Evolutionary conservation across 2,329 filamentous ascomycete species (phyloP).

Genomic region (Ophiostoma himal-ulmi): DNA sequence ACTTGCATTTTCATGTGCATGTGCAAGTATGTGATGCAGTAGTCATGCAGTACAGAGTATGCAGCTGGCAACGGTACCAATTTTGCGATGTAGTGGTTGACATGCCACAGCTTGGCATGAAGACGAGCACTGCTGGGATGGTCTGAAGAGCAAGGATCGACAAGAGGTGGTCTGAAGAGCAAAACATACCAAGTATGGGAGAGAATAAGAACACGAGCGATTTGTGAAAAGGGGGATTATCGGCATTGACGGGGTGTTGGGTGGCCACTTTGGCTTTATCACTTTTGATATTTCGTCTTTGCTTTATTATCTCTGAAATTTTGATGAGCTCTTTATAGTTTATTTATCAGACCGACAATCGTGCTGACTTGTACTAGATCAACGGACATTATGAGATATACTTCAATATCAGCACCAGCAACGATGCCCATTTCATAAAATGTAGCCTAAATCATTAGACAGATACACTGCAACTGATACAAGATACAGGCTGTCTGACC

Average conservation of each 20-base stretch:
- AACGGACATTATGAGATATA: too few relatives aligned
- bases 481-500: not conserved
- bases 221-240: not conserved
- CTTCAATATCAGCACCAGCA: too few relatives aligned
- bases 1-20: not conserved
- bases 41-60: not conserved
- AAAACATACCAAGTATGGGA: not conserved
- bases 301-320: too few relatives aligned
- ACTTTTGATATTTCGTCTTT: too few relatives aligned
- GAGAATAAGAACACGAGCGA: constrained; percentile 1
- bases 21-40: not conserved
- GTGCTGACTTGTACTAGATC: too few relatives aligned
- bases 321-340: too few relatives aligned
- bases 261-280: not conserved
- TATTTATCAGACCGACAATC: too few relatives aligned
- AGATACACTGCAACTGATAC: not conserved
- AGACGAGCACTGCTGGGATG: not conserved
- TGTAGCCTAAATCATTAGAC: too few relatives aligned
- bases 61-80: not conserved
- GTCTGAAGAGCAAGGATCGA: not conserved
- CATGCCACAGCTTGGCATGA: not conserved
- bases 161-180: not conserved
- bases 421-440: too few relatives aligned
- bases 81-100: not conserved
- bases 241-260: not conserved